These are phyloP conservation scores for Yamadazyma oceani DNA, from an alignment of 1,139 yeast species.

Conservation along the genomic window DNA sequence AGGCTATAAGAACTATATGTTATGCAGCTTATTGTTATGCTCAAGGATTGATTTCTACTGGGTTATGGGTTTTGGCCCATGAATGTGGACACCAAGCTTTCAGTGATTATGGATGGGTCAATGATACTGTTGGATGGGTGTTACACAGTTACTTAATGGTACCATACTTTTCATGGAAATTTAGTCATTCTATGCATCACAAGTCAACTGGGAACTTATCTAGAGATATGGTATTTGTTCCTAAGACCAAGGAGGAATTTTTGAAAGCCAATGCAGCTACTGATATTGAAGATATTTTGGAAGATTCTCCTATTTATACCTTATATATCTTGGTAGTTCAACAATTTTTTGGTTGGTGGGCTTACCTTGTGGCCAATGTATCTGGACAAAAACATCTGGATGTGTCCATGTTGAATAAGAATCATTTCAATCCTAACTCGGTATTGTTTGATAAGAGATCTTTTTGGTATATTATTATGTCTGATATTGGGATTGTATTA, in stretches of 20 bases:
- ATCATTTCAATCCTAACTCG: slow-evolving; percentile 54
- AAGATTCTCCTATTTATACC: slow-evolving; percentile 56
- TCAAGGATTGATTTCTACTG: slow-evolving; percentile 68
- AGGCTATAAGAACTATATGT: slow-evolving; percentile 32
- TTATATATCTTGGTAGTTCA: slow-evolving; percentile 44
- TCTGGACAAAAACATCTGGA: slow-evolving; percentile 52
- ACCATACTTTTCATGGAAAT: slow-evolving; percentile 66
- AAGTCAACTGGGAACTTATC: slow-evolving; percentile 62
- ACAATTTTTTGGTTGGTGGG: slow-evolving; percentile 56
- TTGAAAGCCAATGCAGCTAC: slow-evolving; percentile 25
- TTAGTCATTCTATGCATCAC: slow-evolving; percentile 60
- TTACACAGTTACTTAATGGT: slow-evolving; percentile 58
- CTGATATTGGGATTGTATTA: slow-evolving; percentile 52
- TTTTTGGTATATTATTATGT: slow-evolving; percentile 53
- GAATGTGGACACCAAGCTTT: slow-evolving; percentile 70
- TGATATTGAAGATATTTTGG: slow-evolving; percentile 47
- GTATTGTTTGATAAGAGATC: slow-evolving; percentile 56
- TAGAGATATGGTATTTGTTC: slow-evolving; percentile 63
- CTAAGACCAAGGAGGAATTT: slow-evolving; percentile 51
- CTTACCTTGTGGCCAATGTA: slow-evolving; percentile 44
- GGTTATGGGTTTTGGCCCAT: slow-evolving; percentile 64
- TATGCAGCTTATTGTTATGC: slow-evolving; percentile 56
- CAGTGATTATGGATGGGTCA: slow-evolving; percentile 53
- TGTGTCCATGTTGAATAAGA: slow-evolving; percentile 29
- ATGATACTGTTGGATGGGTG: slow-evolving; percentile 60